Conservation (phyloP, 805 yeast genomes). For the Schwanniomyces polymorphus region DNA sequence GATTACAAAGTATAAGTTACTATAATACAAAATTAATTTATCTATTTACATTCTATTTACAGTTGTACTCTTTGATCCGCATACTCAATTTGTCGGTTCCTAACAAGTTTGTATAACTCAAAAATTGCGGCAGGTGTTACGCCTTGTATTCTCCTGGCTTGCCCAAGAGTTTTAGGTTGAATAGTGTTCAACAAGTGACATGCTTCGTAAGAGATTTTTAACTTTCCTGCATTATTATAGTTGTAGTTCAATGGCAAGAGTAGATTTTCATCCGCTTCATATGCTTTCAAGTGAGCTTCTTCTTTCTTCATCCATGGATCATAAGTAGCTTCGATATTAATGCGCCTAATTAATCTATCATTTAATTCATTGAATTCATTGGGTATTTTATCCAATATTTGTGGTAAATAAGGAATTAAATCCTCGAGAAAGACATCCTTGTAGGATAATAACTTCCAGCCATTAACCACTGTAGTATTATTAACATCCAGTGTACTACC, state of each 20-base stretch:
- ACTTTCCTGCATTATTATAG: slow-evolving; percentile 52
- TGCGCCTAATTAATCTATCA: slow-evolving; percentile 52
- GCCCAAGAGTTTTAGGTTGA: slow-evolving; percentile 90
- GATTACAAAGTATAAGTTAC: background rate
- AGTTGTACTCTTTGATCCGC: slow-evolving; percentile 13
- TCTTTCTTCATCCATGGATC: slow-evolving; percentile 79
- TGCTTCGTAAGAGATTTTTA: slow-evolving; percentile 71
- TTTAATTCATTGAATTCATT: slow-evolving; percentile 20
- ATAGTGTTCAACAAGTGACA: slow-evolving; percentile 65
- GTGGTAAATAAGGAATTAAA: slow-evolving; percentile 26
- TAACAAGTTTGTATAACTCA: slow-evolving; percentile 64
- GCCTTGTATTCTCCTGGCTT: slow-evolving; percentile 92
- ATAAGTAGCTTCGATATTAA: slow-evolving; percentile 80
- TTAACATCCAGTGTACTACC: slow-evolving; percentile 52
- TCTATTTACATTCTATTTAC: slow-evolving; percentile 13
- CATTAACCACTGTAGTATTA: slow-evolving; percentile 40
- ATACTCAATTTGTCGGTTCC: slow-evolving; percentile 24
- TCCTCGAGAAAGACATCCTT: slow-evolving; percentile 37
- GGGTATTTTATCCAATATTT: slow-evolving; percentile 23
- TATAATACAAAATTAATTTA: background rate
- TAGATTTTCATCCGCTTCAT: slow-evolving; percentile 78
- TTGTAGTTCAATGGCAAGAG: slow-evolving; percentile 67
- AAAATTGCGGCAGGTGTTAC: slow-evolving; percentile 91
- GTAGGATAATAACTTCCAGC: slow-evolving; percentile 70
- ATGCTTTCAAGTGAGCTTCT: slow-evolving; percentile 67